These are phyloP conservation scores for Batkoa obscura DNA, from an alignment of 371 early-diverging fungal genomes.

Conservation along the genomic window DNA sequence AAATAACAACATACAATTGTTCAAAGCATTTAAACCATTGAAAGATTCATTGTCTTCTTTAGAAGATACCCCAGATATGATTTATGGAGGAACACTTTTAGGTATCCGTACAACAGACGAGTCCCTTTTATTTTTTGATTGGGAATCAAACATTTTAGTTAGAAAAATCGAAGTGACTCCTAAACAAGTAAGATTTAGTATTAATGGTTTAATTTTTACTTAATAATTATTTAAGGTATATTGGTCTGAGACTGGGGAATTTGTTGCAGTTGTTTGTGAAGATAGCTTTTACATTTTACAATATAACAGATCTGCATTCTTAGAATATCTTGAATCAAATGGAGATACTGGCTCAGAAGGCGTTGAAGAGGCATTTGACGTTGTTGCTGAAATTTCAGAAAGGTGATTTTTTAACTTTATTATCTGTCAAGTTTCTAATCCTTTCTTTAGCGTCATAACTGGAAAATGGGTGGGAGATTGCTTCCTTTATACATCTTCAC, in stretches of 20 bases:
- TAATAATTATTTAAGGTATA: slow-evolving; percentile 20
- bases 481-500: slow-evolving; percentile 82
- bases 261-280: slow-evolving; percentile 78
- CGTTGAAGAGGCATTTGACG: slow-evolving; percentile 87
- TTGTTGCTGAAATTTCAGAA: slow-evolving; percentile 80
- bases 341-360: slow-evolving; percentile 75
- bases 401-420: slow-evolving; percentile 15
- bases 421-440: background rate
- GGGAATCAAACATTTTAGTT: slow-evolving; percentile 80
- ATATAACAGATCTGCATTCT: slow-evolving; percentile 70
- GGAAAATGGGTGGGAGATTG: slow-evolving; percentile 97
- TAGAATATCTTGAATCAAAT: slow-evolving; percentile 51
- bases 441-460: slow-evolving; percentile 42
- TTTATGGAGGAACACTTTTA: slow-evolving; percentile 83
- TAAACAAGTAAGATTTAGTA: slow-evolving; percentile 30
- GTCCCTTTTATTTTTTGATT: slow-evolving; percentile 85
- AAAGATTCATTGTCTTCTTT: slow-evolving; percentile 36
- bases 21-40: slow-evolving; percentile 84
- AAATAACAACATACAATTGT: slow-evolving; percentile 60
- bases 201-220: background rate
- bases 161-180: slow-evolving; percentile 88
- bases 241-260: slow-evolving; percentile 89
- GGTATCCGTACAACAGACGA: slow-evolving; percentile 53
- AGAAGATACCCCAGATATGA: slow-evolving; percentile 72
- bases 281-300: slow-evolving; percentile 83